Evolutionary conservation across 2,329 filamentous ascomycete species (phyloP), one percentile per base, ranked within the genome.

Genomic region (Cercospora zeae-maydis): DNA sequence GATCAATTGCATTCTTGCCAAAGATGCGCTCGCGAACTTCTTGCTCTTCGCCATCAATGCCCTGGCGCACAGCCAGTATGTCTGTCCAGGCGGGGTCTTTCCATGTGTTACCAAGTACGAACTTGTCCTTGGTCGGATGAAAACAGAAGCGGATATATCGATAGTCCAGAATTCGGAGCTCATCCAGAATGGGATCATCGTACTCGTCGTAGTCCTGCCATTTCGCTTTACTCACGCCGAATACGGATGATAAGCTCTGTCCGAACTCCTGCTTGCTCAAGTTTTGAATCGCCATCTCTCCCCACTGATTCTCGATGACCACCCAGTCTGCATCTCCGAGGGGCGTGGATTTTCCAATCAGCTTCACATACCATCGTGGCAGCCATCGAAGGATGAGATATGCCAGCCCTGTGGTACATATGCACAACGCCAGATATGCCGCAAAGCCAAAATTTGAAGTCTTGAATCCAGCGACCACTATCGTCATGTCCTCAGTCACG

Each of bases 221-320:
- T 49, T 81, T 80, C 55, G 82, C 76, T 76, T 91, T 92, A 1
- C 83, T 79, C 1, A 83, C 76, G 0, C 90, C 90, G 73, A 93
- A 93, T 0, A 89, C 82, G 0, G 85, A 86, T 1, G 86, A 88
- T 42, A 89, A 76, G n/a, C 84, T 81, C 62, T 84, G 82, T 7
- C 83, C 86, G 72, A 88, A 89, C 8, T 74, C 75, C 67, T 86
- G 79, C 52, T 76, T 80, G 62, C 82, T 81, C 11, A 98, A 83
- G 55, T 86, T 74, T 71, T 96, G 85, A n/a, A 95, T 85, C 11
- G 84, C 82, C 76, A 98, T 90, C 76, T 98, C 93, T 55, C 90
- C 90, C 93, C 95, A 98, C 83, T 98, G 92, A 72, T 99, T 97
- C 83, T 97, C 95, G 67, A 98, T 85, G 30, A 96, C 93, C 47